Evolutionary conservation across 176 grass and related monocot genomes (phyloP).

Genomic region (Chloris gayana): DNA sequence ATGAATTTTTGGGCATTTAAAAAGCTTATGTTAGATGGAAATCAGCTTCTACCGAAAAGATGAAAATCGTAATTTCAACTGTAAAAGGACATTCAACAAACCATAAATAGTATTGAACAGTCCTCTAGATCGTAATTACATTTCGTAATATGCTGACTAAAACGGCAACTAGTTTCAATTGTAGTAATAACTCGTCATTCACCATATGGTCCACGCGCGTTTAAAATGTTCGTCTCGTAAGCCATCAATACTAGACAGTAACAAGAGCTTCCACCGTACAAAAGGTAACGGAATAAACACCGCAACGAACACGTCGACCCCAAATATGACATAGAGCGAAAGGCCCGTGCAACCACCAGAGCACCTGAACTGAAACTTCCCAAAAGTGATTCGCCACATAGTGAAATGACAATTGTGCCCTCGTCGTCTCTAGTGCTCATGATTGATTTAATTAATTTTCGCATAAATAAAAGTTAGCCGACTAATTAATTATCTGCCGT

Average conservation of each 20-base stretch:
- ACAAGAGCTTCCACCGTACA: not conserved
- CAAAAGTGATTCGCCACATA: slow-evolving; percentile 2
- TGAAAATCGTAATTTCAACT: too few relatives aligned
- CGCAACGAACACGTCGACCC: not conserved
- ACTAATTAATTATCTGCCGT: not conserved
- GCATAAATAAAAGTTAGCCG: not conserved
- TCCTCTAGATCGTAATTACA: not conserved
- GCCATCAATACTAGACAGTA: not conserved
- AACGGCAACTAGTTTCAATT: not conserved
- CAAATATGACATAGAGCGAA: not conserved
- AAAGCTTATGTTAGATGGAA: too few relatives aligned
- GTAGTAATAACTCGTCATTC: not conserved
- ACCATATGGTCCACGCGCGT: not conserved
- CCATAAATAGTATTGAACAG: not conserved
- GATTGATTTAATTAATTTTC: not conserved
- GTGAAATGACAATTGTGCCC: not conserved
- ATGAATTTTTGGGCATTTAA: too few relatives aligned
- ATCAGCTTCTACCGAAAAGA: too few relatives aligned
- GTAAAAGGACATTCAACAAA: not conserved
- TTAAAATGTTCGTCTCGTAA: not conserved
- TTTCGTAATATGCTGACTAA: not conserved
- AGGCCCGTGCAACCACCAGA: slow-evolving; percentile 1
- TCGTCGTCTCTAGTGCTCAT: not conserved
- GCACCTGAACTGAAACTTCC: slow-evolving; percentile 19
- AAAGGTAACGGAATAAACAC: not conserved